A percentile compares a stretch with the other conserved stretches of the same genome.
Conservation (phyloP, 805 yeast genomes). For the Monosporozyma servazzii region DNA sequence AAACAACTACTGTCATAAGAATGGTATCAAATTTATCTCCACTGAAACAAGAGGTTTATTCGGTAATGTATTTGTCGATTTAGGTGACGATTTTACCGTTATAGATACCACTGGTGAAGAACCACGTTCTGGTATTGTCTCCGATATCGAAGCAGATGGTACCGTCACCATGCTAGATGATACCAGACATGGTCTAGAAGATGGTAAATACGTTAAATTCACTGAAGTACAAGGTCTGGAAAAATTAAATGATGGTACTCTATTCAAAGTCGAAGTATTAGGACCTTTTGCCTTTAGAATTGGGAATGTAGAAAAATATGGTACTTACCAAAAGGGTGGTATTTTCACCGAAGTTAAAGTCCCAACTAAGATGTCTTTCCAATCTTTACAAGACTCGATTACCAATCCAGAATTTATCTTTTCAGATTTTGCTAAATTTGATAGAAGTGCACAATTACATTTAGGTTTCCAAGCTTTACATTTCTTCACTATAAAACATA, state of each 20-base stretch:
- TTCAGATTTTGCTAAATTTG: slow-evolving; percentile 91
- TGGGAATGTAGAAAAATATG: slow-evolving; percentile 44
- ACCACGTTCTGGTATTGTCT: slow-evolving; percentile 75
- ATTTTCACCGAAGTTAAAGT: slow-evolving; percentile 85
- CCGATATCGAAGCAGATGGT: slow-evolving; percentile 81
- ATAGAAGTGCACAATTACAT: slow-evolving; percentile 84
- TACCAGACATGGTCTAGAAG: slow-evolving; percentile 86
- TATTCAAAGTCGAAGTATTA: slow-evolving; percentile 68
- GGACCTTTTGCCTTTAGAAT: slow-evolving; percentile 94
- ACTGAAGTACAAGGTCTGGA: slow-evolving; percentile 77
- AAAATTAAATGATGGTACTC: slow-evolving; percentile 60
- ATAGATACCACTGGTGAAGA: slow-evolving; percentile 90
- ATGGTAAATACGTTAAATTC: slow-evolving; percentile 83
- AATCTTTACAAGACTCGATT: slow-evolving; percentile 56
- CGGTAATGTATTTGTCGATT: slow-evolving; percentile 83
- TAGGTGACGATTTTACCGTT: slow-evolving; percentile 73
- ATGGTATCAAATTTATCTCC: slow-evolving; percentile 68
- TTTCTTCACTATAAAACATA: slow-evolving; percentile 54
- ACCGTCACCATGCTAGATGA: slow-evolving; percentile 91
- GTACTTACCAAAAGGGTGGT: slow-evolving; percentile 74
- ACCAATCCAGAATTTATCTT: slow-evolving; percentile 66
- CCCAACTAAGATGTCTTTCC: slow-evolving; percentile 56
- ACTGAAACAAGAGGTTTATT: slow-evolving; percentile 82
- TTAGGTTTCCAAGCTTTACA: slow-evolving; percentile 86
- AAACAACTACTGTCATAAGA: slow-evolving; percentile 63